Evolutionary conservation across 2,329 filamentous ascomycete species (phyloP), one percentile per base, ranked within the genome.

Genomic region (Ophiostoma montium): DNA sequence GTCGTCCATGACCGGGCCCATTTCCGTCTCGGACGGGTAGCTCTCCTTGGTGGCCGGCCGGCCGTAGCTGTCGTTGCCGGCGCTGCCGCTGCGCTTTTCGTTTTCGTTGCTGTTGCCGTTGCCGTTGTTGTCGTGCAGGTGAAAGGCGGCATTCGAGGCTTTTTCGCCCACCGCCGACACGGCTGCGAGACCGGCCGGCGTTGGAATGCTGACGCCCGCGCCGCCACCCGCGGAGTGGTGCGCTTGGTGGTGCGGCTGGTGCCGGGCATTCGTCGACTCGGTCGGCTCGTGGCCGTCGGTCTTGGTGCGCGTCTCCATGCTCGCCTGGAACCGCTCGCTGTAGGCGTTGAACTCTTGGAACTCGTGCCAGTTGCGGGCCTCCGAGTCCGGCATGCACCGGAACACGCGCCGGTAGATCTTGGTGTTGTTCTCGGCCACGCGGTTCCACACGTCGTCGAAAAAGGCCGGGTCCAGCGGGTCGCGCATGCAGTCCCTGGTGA

Each of bases 371-470:
- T 84, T 90, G 55, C 80, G 82, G 23, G 95, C 92, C 60, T 95
- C 87, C 47, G 82, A 95, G 62, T 98, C 92, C 1, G 92, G 92
- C 85, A 94, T 94, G 65, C 89, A 95, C 43, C 89, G 81, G 70
- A 98, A 98, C 9, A 98, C 90, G 53, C 84, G 80, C 31, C 92
- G 84, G 67, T 86, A 98, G 44, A 98, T 76, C 61, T 88, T 90
- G 3, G 92, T 98, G 63, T 98, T 98, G 69, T 96, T 96, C 54
- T 84, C 80, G 1, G 92, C 92, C 48, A 88, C 80, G 16, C 80
- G 75, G 55, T 83, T 81, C 94, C 94, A 98, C 2, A 86, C 80
- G 54, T 94, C 85, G 42, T 92, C 78, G 61, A 86, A 85, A 65
- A 98, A 98, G 1, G 74, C 69, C 48, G 86, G 75, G 51, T 82